Conservation (phyloP, 192 early-diverging fungal species). For the Radiomyces spectabilis region DNA sequence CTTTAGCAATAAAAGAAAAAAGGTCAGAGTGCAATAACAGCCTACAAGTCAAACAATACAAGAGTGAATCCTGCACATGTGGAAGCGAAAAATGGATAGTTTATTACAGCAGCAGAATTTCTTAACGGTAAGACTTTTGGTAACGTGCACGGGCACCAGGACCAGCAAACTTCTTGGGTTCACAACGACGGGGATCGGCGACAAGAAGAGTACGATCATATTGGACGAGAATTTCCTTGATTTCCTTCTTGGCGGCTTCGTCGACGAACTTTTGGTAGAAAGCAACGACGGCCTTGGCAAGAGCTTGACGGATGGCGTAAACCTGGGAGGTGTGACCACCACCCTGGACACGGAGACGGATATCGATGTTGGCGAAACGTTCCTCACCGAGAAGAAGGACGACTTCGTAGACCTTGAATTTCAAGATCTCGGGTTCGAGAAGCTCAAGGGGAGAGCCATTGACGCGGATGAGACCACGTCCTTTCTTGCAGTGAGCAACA, state of each 20-base stretch:
- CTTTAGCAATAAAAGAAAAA: too few relatives aligned
- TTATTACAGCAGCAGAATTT: too few relatives aligned
- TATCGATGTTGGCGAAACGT: slow-evolving; percentile 93
- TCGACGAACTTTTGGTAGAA: slow-evolving; percentile 99
- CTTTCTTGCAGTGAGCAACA: slow-evolving; percentile 98
- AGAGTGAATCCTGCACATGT: too few relatives aligned
- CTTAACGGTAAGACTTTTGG: slow-evolving; percentile 88
- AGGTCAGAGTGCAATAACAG: too few relatives aligned
- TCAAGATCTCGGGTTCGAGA: slow-evolving; percentile 92
- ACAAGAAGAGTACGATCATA: slow-evolving; percentile 98
- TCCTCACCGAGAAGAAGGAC: slow-evolving; percentile 94
- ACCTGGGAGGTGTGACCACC: slow-evolving; percentile 94
- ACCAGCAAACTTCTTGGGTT: slow-evolving; percentile 99
- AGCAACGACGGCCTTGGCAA: slow-evolving; percentile 97
- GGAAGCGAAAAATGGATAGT: too few relatives aligned
- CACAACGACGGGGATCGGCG: slow-evolving; percentile 96
- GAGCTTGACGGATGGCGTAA: slow-evolving; percentile 96
- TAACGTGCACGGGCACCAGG: slow-evolving; percentile 93
- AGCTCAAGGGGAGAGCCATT: slow-evolving; percentile 95
- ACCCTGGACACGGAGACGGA: slow-evolving; percentile 92
- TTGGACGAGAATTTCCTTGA: slow-evolving; percentile 82
- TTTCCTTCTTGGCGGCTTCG: slow-evolving; percentile 99
- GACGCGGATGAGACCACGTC: slow-evolving; percentile 93
- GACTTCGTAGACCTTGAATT: slow-evolving; percentile 98
- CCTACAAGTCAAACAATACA: too few relatives aligned